Evolutionary conservation across 2,329 filamentous ascomycete genomes (phyloP), one percentile per base, ranked within the genome.

Genomic region (Fusarium nanum): DNA sequence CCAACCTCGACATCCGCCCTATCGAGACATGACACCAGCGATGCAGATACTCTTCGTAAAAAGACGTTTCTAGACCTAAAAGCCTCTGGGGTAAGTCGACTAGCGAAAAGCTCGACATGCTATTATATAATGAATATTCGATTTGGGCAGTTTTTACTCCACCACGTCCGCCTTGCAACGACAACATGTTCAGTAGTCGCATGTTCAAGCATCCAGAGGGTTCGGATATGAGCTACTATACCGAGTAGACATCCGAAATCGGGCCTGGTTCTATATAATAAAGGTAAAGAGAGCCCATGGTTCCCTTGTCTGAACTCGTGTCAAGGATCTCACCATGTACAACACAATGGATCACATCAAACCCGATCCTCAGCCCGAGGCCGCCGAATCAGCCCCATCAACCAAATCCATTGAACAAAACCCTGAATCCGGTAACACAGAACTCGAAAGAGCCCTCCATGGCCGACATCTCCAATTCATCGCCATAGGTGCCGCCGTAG

Each of bases 391-490:
- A 14, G 25, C 67, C 2, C 48, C 45, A 3, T 70, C 67, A 5
- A 44, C 56, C 16, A 70, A 70, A 1, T 67, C 67, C 6, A 12
- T 60, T 2, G 79, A 82, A 56, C 78, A 77, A 64, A 80, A 78
- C 50, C 79, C 85, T 22, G 78, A 80, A 18, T 59, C 72, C 16
- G 74, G 82, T 42, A 70, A 81, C 25, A 78, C 82, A 48, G 85
- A 88, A 72, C 82, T 88, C 6, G 78, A 86, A 74, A 83, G 87
- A 59, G 87, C 87, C 18, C 81, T 89, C 57, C 88, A 89, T 79
- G 87, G 84, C 73, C 82, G 87, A 30, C 87, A 89, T 70, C 87
- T 89, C 50, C 87, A 89, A 71, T 88, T 89, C 77, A 79, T 89
- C 6, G 67, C 67, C 6, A 66, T 69, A n/a, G 67, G 67, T 46